Conservation (phyloP, 495 filamentous ascomycete species). For the Friedmanniomyces simplex region DNA sequence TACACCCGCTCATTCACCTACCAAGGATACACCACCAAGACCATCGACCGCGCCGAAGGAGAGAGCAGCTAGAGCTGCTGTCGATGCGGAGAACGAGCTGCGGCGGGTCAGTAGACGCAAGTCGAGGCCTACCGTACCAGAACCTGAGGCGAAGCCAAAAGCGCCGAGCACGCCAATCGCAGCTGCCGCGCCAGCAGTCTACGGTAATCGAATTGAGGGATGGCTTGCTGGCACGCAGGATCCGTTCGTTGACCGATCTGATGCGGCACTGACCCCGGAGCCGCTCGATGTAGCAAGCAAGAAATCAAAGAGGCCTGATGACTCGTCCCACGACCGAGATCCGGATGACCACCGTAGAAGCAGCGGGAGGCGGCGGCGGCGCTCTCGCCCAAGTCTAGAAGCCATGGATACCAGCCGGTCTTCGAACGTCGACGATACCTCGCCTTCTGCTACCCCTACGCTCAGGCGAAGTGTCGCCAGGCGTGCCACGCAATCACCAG, state of each 20-base stretch:
- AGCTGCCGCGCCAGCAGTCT: constrained; percentile 3
- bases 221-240: constrained; percentile 29
- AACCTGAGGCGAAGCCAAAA: background rate
- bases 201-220: constrained; percentile 30
- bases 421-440: background rate
- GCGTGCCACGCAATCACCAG: constrained; percentile 26
- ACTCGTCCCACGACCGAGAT: background rate
- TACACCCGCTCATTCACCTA: constrained; percentile 8
- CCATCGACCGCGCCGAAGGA: constrained; percentile 9
- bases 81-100: background rate
- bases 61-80: background rate
- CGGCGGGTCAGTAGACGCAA: background rate
- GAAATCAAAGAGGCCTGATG: constrained; percentile 2
- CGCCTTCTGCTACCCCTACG: constrained; percentile 12
- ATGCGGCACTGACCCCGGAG: constrained; percentile 10
- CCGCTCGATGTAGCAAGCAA: constrained; percentile 14
- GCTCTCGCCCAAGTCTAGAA: constrained; percentile 6
- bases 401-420: background rate
- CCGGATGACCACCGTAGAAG: constrained; percentile 2
- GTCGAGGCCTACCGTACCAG: constrained; percentile 16
- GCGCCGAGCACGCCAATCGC: background rate
- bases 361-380: background rate
- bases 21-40: background rate
- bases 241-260: constrained; percentile 26
- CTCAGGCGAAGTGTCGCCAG: constrained; percentile 27